A percentile compares a stretch with the other conserved stretches of the same genome.
These are phyloP conservation scores for Pseudopyrenochaeta lycopersici DNA, from an alignment of 2,329 filamentous ascomycete genomes.

Conservation along the genomic window DNA sequence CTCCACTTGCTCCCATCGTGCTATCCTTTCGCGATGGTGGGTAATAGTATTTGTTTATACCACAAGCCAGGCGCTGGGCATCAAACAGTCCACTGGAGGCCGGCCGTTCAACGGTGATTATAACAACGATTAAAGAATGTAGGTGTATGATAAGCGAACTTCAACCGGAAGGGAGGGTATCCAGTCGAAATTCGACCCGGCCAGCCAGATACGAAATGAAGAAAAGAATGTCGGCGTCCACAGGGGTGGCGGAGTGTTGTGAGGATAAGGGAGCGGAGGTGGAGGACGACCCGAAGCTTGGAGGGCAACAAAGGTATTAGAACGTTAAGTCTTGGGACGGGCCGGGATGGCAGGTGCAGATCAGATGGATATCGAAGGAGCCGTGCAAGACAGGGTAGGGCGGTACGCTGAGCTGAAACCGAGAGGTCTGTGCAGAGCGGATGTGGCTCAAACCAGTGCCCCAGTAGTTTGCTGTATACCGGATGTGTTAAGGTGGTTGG, in stretches of 20 bases:
- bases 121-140: slow-evolving; percentile 44
- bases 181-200: slow-evolving; percentile 51
- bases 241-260: slow-evolving; percentile 37
- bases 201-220: slow-evolving; percentile 53
- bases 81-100: slow-evolving; percentile 17
- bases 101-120: slow-evolving; percentile 48
- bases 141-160: slow-evolving; percentile 41
- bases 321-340: slow-evolving; percentile 36
- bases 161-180: slow-evolving; percentile 41
- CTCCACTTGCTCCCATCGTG: slow-evolving; percentile 24
- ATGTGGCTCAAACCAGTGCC: slow-evolving; percentile 48
- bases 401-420: slow-evolving; percentile 49
- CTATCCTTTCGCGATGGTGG: background rate
- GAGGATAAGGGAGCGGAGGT: slow-evolving; percentile 39
- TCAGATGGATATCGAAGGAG: slow-evolving; percentile 44
- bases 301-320: slow-evolving; percentile 48
- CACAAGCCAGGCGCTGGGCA: slow-evolving; percentile 17
- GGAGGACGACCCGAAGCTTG: slow-evolving; percentile 41
- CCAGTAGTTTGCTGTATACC: slow-evolving; percentile 41
- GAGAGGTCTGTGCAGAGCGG: slow-evolving; percentile 37
- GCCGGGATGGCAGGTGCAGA: slow-evolving; percentile 36
- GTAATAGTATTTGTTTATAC: slow-evolving; percentile 11
- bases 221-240: slow-evolving; percentile 51
- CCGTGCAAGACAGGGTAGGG: slow-evolving; percentile 37
- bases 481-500: slow-evolving; percentile 38